Conservation (phyloP, 2,329 filamentous ascomycete species). For the Exophiala sideris region DNA sequence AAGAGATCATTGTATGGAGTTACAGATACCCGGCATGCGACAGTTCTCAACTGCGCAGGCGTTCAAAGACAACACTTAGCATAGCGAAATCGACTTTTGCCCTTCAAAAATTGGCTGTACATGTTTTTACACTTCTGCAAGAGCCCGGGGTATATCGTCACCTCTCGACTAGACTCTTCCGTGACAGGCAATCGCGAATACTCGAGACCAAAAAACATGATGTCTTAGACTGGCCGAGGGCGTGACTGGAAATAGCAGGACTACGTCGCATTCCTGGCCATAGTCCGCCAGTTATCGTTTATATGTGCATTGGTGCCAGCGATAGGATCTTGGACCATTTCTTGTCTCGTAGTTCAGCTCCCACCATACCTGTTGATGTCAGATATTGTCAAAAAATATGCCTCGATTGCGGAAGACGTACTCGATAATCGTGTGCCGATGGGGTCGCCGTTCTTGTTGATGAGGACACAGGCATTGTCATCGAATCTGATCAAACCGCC, state of each 20-base stretch:
- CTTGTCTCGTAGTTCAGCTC: conserved; percentile 80
- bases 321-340: conserved; percentile 99
- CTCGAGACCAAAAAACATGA: too few relatives aligned
- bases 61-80: neutral
- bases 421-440: conserved; percentile 89
- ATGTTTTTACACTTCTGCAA: too few relatives aligned
- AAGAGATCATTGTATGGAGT: too few relatives aligned
- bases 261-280: too few relatives aligned
- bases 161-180: too few relatives aligned
- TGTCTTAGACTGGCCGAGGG: too few relatives aligned
- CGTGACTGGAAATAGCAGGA: too few relatives aligned
- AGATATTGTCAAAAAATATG: conserved; percentile 24
- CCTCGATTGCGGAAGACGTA: conserved; percentile 34
- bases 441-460: conserved; percentile 95
- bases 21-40: too few relatives aligned
- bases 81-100: too few relatives aligned
- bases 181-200: too few relatives aligned
- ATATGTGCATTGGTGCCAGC: conserved; percentile 78
- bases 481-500: conserved; percentile 90
- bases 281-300: neutral
- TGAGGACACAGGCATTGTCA: conserved; percentile 95
- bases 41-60: neutral
- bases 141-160: too few relatives aligned
- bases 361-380: conserved; percentile 65
- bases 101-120: too few relatives aligned